Conservation (phyloP, 2,329 filamentous ascomycete species). For the Penicillium digitatum region DNA sequence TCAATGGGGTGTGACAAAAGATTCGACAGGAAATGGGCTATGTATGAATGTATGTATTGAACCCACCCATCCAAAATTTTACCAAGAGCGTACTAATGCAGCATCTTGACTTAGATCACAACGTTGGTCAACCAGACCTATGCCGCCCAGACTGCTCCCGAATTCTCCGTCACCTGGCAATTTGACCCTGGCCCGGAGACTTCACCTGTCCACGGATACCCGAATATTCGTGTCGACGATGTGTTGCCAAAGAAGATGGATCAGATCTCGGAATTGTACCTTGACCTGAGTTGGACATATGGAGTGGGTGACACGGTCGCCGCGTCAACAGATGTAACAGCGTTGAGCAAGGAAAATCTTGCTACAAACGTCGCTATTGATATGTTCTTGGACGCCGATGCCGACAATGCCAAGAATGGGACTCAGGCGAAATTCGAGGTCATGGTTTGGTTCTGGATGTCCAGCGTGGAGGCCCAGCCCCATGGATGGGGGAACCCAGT, state of each 20-base stretch:
- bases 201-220: slow-evolving; percentile 53
- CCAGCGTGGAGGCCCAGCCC: slow-evolving; percentile 48
- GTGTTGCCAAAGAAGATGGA: slow-evolving; percentile 45
- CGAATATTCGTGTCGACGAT: slow-evolving; percentile 51
- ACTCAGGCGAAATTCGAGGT: slow-evolving; percentile 47
- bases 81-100: not conserved
- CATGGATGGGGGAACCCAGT: slow-evolving; percentile 44
- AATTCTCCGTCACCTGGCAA: slow-evolving; percentile 53
- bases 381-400: slow-evolving; percentile 54
- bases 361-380: slow-evolving; percentile 58
- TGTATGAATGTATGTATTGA: slow-evolving; percentile 52
- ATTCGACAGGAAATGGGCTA: slow-evolving; percentile 39
- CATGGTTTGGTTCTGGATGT: slow-evolving; percentile 55
- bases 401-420: slow-evolving; percentile 40
- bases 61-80: not conserved
- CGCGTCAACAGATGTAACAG: slow-evolving; percentile 33
- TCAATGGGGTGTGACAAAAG: slow-evolving; percentile 49
- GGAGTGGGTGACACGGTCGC: slow-evolving; percentile 44
- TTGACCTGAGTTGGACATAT: slow-evolving; percentile 52
- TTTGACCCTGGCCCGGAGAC: slow-evolving; percentile 43
- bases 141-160: slow-evolving; percentile 46
- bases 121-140: slow-evolving; percentile 52
- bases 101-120: slow-evolving; percentile 40
- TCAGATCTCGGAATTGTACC: slow-evolving; percentile 39
- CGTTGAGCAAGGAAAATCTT: slow-evolving; percentile 37